Conservation (phyloP, 2,329 filamentous ascomycete species). For the Aspergillus nomiae region DNA sequence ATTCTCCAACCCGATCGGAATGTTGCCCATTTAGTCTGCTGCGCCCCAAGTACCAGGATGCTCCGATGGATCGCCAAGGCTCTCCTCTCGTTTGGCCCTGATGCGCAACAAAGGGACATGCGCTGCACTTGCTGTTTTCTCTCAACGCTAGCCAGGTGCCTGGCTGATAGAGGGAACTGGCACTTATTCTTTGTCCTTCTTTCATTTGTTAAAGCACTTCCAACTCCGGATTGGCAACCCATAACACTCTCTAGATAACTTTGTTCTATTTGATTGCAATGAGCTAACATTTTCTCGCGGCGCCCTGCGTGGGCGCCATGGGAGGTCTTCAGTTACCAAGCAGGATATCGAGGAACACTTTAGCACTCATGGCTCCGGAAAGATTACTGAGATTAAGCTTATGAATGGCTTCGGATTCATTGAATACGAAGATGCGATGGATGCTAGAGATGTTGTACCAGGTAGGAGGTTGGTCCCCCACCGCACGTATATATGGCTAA, state of each 20-base stretch:
- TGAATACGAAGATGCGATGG: conserved; percentile 98
- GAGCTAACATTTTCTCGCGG: conserved; percentile 36
- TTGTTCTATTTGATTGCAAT: conserved; percentile 26
- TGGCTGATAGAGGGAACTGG: conserved; percentile 7
- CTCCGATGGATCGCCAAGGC: conserved; percentile 17
- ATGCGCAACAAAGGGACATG: conserved; percentile 8
- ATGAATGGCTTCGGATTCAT: conserved; percentile 99
- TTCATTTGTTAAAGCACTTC: conserved; percentile 7
- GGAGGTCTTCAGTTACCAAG: conserved; percentile 75
- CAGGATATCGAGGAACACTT: conserved; percentile 96
- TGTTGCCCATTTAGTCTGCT: conserved; percentile 15
- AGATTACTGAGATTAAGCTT: conserved; percentile 98
- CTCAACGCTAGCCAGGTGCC: conserved; percentile 7
- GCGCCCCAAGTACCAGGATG: conserved; percentile 15
- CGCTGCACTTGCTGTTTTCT: conserved; percentile 5
- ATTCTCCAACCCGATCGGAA: conserved; percentile 23
- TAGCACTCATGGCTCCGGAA: conserved; percentile 90
- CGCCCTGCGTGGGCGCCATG: conserved; percentile 30
- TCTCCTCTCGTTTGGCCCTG: conserved; percentile 13
- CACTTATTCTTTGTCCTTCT: conserved; percentile 5
- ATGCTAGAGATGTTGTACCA: conserved; percentile 96
- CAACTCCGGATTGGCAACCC: conserved; percentile 22
- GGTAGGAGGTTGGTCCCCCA: conserved; percentile 61
- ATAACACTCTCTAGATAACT: conserved; percentile 13
- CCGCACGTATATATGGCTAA: conserved; percentile 21